phyloP scores from a whole-genome alignment of 75 land plant species.

The Cupressus sempervirens region DNA sequence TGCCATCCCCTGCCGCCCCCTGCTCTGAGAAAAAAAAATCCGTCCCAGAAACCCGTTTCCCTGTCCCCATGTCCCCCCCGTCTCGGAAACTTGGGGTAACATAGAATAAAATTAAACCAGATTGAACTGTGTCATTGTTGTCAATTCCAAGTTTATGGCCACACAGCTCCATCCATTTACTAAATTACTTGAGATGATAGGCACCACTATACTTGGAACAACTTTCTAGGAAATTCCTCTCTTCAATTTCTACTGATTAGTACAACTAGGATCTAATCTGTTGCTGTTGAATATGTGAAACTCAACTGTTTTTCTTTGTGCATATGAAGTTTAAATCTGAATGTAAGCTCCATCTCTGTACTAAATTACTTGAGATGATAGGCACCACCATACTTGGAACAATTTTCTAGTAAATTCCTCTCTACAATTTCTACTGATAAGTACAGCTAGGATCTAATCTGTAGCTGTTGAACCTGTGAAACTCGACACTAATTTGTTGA shows the following conservation, averaged over 20 bases:
- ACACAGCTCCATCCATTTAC: not conserved
- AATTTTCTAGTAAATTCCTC: not conserved
- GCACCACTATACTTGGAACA: not conserved
- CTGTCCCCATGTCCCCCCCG: no score
- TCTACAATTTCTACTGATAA: not conserved
- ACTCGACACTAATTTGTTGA: not conserved
- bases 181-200: not conserved
- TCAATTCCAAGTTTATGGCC: not conserved
- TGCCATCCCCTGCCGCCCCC: no score
- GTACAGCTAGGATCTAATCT: not conserved
- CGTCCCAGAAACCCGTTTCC: no score
- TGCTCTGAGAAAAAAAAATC: no score
- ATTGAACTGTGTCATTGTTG: not conserved
- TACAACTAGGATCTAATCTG: not conserved
- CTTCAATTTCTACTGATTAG: not conserved
- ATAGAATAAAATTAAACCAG: not conserved
- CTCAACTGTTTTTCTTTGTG: no score
- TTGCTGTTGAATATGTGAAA: not conserved
- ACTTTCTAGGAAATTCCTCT: not conserved
- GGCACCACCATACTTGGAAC: not conserved
- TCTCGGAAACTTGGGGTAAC: no score
- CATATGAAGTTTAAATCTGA: not conserved
- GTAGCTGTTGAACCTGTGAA: not conserved
- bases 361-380: not conserved
- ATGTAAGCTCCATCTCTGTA: not conserved